Conservation (phyloP, 148 eudicot species). For the Fagopyrum esculentum region DNA sequence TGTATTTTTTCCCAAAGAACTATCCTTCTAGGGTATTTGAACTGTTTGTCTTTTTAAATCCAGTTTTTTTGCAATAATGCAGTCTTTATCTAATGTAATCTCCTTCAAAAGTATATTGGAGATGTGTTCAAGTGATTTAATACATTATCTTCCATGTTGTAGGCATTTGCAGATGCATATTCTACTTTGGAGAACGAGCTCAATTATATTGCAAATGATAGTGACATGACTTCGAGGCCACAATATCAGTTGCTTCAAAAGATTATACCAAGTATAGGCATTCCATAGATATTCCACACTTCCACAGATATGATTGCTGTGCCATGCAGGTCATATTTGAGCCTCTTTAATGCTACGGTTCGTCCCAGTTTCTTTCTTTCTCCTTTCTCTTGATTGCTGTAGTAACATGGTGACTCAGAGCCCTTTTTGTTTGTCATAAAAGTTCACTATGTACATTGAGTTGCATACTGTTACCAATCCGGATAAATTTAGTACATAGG, state of each 20-base stretch:
- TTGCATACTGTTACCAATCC: neutral
- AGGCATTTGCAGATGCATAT: constrained; percentile 99
- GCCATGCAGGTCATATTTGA: neutral
- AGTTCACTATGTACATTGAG: neutral
- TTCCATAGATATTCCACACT: constrained; percentile 24
- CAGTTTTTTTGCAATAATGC: neutral
- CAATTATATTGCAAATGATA: constrained; percentile 31
- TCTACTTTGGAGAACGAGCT: constrained; percentile 57
- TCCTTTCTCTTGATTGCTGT: neutral
- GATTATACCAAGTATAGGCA: constrained; percentile 71
- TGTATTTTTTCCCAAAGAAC: neutral
- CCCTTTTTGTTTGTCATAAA: neutral
- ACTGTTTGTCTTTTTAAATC: neutral
- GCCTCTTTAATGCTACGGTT: neutral
- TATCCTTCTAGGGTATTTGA: neutral
- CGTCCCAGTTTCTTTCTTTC: neutral
- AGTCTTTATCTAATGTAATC: neutral
- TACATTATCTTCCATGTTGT: constrained; percentile 18
- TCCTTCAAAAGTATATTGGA: neutral
- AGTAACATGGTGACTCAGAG: neutral
- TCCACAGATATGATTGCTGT: constrained; percentile 2
- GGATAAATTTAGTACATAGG: neutral
- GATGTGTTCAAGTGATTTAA: neutral
- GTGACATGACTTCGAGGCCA: constrained; percentile 32
- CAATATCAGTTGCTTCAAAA: constrained; percentile 57